These are phyloP conservation scores for Arthrobotrys sphaeroides DNA, from an alignment of 2,329 filamentous ascomycete species.

Conservation along the genomic window DNA sequence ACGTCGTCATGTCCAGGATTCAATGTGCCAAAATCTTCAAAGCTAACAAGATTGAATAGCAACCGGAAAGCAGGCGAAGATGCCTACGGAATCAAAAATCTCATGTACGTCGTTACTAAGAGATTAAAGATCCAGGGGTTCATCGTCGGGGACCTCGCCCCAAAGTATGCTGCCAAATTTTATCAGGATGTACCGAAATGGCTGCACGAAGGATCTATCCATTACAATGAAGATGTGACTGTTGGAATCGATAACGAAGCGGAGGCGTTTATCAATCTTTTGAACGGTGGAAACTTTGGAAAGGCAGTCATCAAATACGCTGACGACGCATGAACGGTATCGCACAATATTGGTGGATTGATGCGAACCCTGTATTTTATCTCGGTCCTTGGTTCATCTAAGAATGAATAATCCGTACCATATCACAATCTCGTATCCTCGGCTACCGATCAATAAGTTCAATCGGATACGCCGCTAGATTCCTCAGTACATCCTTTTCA, in stretches of 20 bases:
- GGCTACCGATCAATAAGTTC: slow-evolving; percentile 61
- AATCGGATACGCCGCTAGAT: slow-evolving; percentile 67
- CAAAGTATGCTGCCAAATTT: slow-evolving; percentile 71
- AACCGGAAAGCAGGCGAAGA: slow-evolving; percentile 63
- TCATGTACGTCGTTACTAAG: slow-evolving; percentile 73
- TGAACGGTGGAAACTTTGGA: slow-evolving; percentile 82
- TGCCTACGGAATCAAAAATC: slow-evolving; percentile 73
- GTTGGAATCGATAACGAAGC: slow-evolving; percentile 80
- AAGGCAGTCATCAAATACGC: slow-evolving; percentile 77
- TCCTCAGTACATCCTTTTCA: slow-evolving; percentile 75
- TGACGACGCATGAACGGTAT: not conserved
- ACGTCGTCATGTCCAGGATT: too few species aligned
- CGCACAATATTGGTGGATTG: not conserved
- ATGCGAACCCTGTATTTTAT: not conserved
- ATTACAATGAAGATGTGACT: slow-evolving; percentile 74
- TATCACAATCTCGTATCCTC: not conserved
- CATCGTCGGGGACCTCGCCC: slow-evolving; percentile 69
- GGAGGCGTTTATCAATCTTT: slow-evolving; percentile 77
- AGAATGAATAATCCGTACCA: not conserved
- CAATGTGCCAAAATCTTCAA: too few species aligned
- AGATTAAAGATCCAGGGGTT: slow-evolving; percentile 78
- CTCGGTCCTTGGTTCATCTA: too few species aligned
- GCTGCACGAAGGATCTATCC: slow-evolving; percentile 78
- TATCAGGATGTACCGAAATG: slow-evolving; percentile 79
- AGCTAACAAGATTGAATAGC: slow-evolving; percentile 7